Evolutionary conservation across 2,329 filamentous ascomycete genomes (phyloP), one percentile per base, ranked within the genome.

Genomic region (Cladosporium sp.): DNA sequence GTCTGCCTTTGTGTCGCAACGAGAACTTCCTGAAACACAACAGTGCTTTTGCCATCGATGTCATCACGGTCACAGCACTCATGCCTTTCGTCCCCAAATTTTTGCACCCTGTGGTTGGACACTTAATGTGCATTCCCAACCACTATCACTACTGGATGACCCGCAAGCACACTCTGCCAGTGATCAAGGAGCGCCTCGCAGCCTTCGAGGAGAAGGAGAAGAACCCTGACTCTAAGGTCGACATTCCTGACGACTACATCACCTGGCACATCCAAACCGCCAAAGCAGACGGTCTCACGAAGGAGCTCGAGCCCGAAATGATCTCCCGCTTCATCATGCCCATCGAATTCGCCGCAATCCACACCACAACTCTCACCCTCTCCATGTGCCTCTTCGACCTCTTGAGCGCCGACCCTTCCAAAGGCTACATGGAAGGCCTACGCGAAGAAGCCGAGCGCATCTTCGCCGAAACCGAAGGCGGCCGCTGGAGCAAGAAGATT

Each of bases 281-380:
- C 15, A 69, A 69, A 34, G 70, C 71, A 0, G 81, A 83, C 54
- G 72, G 71, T 5, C 66, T 69, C 15, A 36, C 39, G 5, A 66
- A 71, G 13, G 80, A 84, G 57, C 73, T 82, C 20, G 69, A 78
- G 22, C 75, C 81, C 0, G 65, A 71, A 2, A 73, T 75, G 40
- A 76, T 85, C 15, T 78, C 80, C 1, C 76, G 79, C 60, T 74
- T 79, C 13, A 67, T 85, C 4, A 70, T 85, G 35, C 79, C 81
- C 0, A 71, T 85, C 42, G 79, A 84, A 64, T 84, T 85, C 59
- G 82, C 81, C 2, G 78, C 81, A 17, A 82, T 84, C 24, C 82
- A 85, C 68, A 85, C 82, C 1, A 83, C 82, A 0, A 75, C 78
- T 6, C 63, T 83, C 12, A 83, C 81, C 0, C 75, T 77, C 2